phyloP scores from a whole-genome alignment of 2,329 filamentous ascomycete species.

The Ascocoryne sarcoides region DNA sequence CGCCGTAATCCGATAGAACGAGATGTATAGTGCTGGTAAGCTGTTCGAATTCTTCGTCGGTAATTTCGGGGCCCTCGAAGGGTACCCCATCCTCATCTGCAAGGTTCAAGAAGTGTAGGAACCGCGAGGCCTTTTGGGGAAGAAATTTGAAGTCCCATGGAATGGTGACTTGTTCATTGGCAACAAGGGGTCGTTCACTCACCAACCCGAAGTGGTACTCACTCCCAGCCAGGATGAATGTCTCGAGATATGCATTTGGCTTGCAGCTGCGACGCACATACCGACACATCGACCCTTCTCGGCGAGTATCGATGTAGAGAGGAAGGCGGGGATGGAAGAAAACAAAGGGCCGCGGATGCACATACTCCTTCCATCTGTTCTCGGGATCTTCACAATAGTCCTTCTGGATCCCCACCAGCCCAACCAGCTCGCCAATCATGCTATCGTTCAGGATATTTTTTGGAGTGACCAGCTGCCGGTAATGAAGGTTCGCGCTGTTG shows the following conservation, averaged over 20 bases:
- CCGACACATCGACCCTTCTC: slow-evolving; percentile 75
- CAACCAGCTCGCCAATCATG: slow-evolving; percentile 61
- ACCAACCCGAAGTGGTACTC: slow-evolving; percentile 93
- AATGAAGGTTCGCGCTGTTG: slow-evolving; percentile 47
- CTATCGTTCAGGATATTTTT: slow-evolving; percentile 31
- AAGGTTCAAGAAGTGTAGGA: slow-evolving; percentile 51
- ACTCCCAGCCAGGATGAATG: slow-evolving; percentile 63
- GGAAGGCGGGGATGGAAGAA: slow-evolving; percentile 85
- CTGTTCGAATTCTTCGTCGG: slow-evolving; percentile 49
- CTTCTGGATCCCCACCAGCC: slow-evolving; percentile 64
- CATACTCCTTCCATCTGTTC: slow-evolving; percentile 61
- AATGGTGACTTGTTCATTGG: slow-evolving; percentile 54
- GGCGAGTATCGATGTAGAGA: slow-evolving; percentile 85
- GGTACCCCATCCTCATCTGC: slow-evolving; percentile 45
- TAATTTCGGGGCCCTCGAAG: slow-evolving; percentile 27
- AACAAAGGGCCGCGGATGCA: slow-evolving; percentile 61
- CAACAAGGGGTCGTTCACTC: slow-evolving; percentile 65
- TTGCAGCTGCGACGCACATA: slow-evolving; percentile 89
- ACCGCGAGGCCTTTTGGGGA: slow-evolving; percentile 44
- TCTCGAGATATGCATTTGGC: slow-evolving; percentile 82
- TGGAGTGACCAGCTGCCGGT: slow-evolving; percentile 53
- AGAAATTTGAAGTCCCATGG: slow-evolving; percentile 60
- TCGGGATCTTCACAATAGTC: slow-evolving; percentile 59
- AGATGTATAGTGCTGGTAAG: slow-evolving; percentile 58
- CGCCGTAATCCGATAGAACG: slow-evolving; percentile 69